These are phyloP conservation scores for Clarireedia hainanense DNA, from an alignment of 2,329 filamentous ascomycete genomes.

Conservation along the genomic window DNA sequence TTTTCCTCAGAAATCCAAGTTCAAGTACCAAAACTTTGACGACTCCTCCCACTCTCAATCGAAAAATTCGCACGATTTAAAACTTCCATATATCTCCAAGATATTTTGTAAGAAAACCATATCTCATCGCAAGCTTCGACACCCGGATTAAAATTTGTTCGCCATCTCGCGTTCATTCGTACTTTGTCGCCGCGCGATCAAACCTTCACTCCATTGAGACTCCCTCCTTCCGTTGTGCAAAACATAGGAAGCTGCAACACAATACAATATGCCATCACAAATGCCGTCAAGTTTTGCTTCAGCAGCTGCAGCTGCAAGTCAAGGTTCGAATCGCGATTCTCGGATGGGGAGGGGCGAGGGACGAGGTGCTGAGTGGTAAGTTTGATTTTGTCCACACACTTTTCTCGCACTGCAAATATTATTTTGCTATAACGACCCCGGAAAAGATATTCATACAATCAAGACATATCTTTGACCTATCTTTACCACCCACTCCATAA, in stretches of 20 bases:
- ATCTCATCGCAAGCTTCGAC: no score
- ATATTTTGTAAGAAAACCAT: background rate
- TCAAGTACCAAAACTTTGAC: no score
- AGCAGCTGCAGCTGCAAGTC: conserved; percentile 59
- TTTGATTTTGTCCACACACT: background rate
- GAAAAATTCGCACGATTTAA: background rate
- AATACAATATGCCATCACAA: conserved; percentile 18
- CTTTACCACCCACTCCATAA: no score
- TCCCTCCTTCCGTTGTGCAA: background rate
- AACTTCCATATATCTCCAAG: background rate
- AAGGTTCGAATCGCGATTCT: conserved; percentile 48
- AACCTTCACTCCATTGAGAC: background rate
- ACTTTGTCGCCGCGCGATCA: conserved; percentile 1
- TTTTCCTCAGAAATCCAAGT: no score
- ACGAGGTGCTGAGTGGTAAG: conserved; percentile 64
- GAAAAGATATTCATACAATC: no score
- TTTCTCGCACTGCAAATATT: background rate
- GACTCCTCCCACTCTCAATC: no score
- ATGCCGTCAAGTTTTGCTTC: conserved; percentile 79
- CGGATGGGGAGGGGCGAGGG: conserved; percentile 46
- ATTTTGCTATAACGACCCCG: background rate
- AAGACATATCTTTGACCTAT: no score
- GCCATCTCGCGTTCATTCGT: background rate
- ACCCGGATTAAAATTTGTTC: conserved; percentile 4
- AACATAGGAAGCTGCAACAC: background rate